Conservation (phyloP, 305 asterid genomes). For the Petunia hybrid region DNA sequence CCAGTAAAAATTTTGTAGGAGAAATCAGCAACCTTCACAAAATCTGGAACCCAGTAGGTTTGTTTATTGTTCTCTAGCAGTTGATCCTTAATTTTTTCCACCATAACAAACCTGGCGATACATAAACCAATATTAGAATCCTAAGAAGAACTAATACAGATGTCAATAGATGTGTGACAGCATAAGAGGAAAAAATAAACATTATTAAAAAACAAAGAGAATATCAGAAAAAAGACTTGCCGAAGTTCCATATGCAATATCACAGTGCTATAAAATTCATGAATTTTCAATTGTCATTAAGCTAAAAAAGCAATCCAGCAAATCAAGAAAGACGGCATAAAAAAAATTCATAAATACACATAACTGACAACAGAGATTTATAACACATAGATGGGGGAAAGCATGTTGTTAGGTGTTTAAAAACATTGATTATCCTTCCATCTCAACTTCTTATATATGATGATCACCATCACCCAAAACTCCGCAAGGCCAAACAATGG, state of each 20-base stretch:
- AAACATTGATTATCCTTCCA: background rate
- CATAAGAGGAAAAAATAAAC: background rate
- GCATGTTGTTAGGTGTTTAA: constrained; percentile 11
- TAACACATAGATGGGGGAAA: constrained; percentile 7
- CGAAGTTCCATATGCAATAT: constrained; percentile 13
- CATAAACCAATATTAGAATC: constrained; percentile 17
- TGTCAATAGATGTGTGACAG: constrained; percentile 10
- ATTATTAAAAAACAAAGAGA: background rate
- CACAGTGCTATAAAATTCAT: constrained; percentile 6
- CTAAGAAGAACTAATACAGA: background rate
- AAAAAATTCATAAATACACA: constrained; percentile 12
- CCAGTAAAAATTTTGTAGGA: constrained; percentile 12
- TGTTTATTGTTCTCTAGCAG: constrained; percentile 84
- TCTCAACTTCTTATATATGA: background rate
- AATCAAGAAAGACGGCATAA: constrained; percentile 2
- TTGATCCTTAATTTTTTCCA: constrained; percentile 92
- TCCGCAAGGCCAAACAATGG: background rate
- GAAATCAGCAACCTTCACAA: constrained; percentile 62
- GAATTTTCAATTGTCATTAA: constrained; percentile 18
- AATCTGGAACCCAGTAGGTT: constrained; percentile 97
- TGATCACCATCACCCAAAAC: no score
- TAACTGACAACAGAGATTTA: background rate
- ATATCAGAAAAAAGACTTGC: background rate
- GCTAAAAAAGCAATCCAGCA: constrained; percentile 7
- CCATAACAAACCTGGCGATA: constrained; percentile 71